These are phyloP conservation scores for Kwoniella sp. DNA, from an alignment of 768 basidiomycete species.

Conservation along the genomic window DNA sequence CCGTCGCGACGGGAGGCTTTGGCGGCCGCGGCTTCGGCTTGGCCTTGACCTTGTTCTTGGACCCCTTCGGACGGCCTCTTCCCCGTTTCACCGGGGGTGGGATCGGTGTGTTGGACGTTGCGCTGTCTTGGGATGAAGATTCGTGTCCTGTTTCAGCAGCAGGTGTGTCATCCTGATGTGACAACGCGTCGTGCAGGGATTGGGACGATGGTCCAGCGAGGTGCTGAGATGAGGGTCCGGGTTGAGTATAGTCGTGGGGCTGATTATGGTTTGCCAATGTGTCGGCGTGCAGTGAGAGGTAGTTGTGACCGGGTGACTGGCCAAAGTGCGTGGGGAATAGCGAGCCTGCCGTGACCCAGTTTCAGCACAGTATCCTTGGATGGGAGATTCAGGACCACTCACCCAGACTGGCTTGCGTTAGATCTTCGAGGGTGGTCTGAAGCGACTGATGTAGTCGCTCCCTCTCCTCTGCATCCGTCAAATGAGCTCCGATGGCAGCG, in stretches of 20 bases:
- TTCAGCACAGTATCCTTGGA: too few species aligned
- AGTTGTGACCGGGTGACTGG: slow-evolving; percentile 4
- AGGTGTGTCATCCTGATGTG: too few species aligned
- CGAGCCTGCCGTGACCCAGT: too few species aligned
- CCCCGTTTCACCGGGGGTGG: slow-evolving; percentile 52
- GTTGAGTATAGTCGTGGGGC: too few species aligned
- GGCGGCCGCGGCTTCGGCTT: slow-evolving; percentile 3
- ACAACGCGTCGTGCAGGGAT: too few species aligned
- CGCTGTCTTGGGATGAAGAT: neutral
- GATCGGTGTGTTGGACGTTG: slow-evolving; percentile 1
- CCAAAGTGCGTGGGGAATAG: slow-evolving; percentile 18
- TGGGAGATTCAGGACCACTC: slow-evolving; percentile 2
- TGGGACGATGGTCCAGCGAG: neutral
- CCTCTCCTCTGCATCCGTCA: slow-evolving; percentile 27
- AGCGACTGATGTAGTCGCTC: slow-evolving; percentile 24
- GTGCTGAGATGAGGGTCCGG: slow-evolving; percentile 1
- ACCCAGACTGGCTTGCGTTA: slow-evolving; percentile 22
- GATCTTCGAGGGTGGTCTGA: slow-evolving; percentile 30
- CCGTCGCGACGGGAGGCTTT: slow-evolving; percentile 10
- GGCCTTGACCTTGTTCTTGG: slow-evolving; percentile 54
- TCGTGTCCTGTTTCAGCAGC: too few species aligned
- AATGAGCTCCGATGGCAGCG: slow-evolving; percentile 25
- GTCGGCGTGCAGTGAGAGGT: too few species aligned
- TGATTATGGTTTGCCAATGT: too few species aligned
- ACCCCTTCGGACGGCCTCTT: slow-evolving; percentile 83